Evolutionary conservation across 2,329 filamentous ascomycete species (phyloP), one percentile per base, ranked within the genome.

Genomic region (Plenodomus lindquistii): DNA sequence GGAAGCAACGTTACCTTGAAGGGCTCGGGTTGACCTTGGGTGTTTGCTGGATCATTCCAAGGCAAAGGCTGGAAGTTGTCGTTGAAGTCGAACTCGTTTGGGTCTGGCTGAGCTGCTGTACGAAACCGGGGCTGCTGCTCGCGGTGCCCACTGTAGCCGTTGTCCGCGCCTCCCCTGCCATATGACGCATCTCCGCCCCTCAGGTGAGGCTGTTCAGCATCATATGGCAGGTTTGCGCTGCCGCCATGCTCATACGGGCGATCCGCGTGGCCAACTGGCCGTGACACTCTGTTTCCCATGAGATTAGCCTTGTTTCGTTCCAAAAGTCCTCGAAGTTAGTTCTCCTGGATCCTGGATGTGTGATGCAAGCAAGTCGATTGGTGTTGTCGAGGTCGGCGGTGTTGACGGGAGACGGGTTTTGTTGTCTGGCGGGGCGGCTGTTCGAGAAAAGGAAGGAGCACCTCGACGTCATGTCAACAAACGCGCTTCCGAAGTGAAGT

Each of bases 31-130:
- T 19, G n/a, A n/a, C n/a, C 36, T 18, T 21, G n/a, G 9, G 6
- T 21, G 9, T 19, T 4, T 8, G 18, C 4, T 20, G 4, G 4
- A 19, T 31, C 10, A n/a, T 21, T 5, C 54, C 57, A 60, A 1
- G 60, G 56, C 20, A 58, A 27, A 2, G 52, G 44, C n/a, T 57
- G 48, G 1, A 22, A 37, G 11, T 31, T 35, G 37, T 53, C 15
- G 19, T 63, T 61, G 52, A 63, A 61, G 38, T 63, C 48, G 20
- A 60, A 63, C 9, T 6, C 40, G 18, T 37, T n/a, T 7, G 22
- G 6, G 22, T 6, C 22, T 5, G 22, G 22, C 5, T 5, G 22
- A 6, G 22, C 6, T 5, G 10, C 22, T 24, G n/a, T n/a, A n/a
- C n/a, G n/a, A n/a, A n/a, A n/a, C n/a, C n/a, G n/a, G n/a, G n/a